Base-by-base conservation (phyloP, 345 rosid genomes). In the Raphanus sativus region DNA sequence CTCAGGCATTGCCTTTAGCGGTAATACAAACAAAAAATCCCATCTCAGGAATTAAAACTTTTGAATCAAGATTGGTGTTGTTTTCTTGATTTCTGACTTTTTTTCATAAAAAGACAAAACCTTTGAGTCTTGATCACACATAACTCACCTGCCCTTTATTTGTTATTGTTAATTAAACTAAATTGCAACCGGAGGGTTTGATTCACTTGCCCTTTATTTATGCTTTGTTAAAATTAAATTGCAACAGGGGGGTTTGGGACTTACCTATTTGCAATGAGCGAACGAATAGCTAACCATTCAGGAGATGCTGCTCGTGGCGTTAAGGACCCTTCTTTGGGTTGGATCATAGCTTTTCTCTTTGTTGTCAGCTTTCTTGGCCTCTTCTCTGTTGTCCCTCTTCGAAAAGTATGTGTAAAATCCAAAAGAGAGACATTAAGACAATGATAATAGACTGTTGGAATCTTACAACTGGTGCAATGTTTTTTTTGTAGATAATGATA, bases 1-100 rank as follows among this genome's bases (percentile, higher is more conserved):
- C 21, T 91, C 97, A 2, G 98, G 98, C 64, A 93, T 93, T 67
- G 98, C 98, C 34, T 93, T 91, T 76, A 93, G 98, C 88, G 87
- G 97, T 93, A 88, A 25, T 70, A 71, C 15, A 56, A 71, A 77
- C 72, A 65, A 56, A 56, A 3, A 29, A n/a, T n/a, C 4, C n/a
- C n/a, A 61, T 61, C 21, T 42, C 15, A n/a, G n/a, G n/a, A n/a
- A n/a, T n/a, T n/a, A 25, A 50, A 52, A 52, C 72, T 63, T 29
- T 36, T 36, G 63, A 28, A 63, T 77, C 70, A 70, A 63, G 71
- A 70, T 63, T 52, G 6, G 74, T 16, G 5, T 28, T 48, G 26
- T 29, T 40, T 28, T 36, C 65, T 75, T 38, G 78, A 38, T 38
- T 75, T 76, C 1, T 60, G 67, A 45, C 29, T 7, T 63, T 77